Percentiles rank a stretch among this genome's conserved stretches.
phyloP scores from a whole-genome alignment of 176 grass and related monocot species.

The Raddia guianensis region DNA sequence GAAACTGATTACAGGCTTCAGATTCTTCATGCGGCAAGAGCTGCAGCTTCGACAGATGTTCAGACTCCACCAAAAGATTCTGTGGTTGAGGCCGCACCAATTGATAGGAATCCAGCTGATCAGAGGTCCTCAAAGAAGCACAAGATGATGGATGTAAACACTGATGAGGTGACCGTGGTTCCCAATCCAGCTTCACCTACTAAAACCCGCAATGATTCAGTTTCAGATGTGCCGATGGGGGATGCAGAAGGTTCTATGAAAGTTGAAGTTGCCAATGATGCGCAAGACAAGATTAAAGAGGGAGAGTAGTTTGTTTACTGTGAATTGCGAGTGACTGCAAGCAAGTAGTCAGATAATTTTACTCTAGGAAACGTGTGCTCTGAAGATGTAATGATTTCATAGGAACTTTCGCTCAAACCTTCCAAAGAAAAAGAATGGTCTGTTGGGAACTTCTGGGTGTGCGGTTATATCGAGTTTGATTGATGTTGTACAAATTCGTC shows the following conservation, averaged over 20 bases:
- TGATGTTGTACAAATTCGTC: neutral
- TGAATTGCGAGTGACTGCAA: neutral
- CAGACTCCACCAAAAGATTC: slow-evolving; percentile 38
- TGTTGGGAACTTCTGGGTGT: neutral
- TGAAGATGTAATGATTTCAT: neutral
- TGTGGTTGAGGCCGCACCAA: neutral
- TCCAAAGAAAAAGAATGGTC: neutral
- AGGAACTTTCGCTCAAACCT: neutral
- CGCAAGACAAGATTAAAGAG: slow-evolving; percentile 33
- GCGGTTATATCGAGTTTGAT: neutral
- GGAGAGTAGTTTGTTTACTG: neutral
- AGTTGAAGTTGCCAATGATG: slow-evolving; percentile 34
- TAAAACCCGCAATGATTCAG: slow-evolving; percentile 36
- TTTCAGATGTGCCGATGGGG: slow-evolving; percentile 37
- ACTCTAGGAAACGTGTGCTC: neutral
- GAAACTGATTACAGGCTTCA: slow-evolving; percentile 97
- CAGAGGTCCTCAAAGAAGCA: slow-evolving; percentile 51
- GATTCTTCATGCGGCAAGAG: slow-evolving; percentile 77
- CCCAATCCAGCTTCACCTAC: neutral
- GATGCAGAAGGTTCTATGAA: slow-evolving; percentile 34
- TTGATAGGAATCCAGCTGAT: slow-evolving; percentile 34
- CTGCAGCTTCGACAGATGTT: slow-evolving; percentile 45
- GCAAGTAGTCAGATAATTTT: neutral
- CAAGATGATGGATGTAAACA: slow-evolving; percentile 83
- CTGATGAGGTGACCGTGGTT: slow-evolving; percentile 54